These are phyloP conservation scores for Drosera capensis DNA, from an alignment of 148 eudicot species.

Conservation along the genomic window DNA sequence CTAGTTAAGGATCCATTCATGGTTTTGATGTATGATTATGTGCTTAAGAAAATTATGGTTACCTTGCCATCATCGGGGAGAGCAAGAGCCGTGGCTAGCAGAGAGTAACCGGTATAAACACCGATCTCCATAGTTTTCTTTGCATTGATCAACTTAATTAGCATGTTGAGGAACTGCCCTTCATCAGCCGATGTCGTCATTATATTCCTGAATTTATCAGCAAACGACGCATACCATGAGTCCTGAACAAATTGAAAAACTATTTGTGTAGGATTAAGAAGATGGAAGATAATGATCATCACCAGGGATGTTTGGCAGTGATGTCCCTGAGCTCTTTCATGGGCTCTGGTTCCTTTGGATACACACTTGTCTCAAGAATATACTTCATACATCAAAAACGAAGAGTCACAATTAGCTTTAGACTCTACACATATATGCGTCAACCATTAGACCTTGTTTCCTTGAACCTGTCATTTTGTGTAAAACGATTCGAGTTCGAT, in stretches of 20 bases:
- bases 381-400: constrained; percentile 33
- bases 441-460: too few relatives aligned
- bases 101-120: constrained; percentile 83
- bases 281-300: too few relatives aligned
- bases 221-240: background rate
- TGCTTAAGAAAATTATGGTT: too few relatives aligned
- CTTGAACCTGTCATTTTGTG: too few relatives aligned
- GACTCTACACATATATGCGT: too few relatives aligned
- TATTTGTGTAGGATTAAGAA: too few relatives aligned
- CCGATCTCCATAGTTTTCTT: constrained; percentile 93
- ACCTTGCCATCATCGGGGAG: constrained; percentile 89
- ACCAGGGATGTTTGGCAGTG: constrained; percentile 97
- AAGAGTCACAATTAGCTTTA: background rate
- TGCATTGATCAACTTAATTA: constrained; percentile 64
- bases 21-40: too few relatives aligned
- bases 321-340: constrained; percentile 86
- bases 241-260: too few relatives aligned
- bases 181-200: constrained; percentile 93
- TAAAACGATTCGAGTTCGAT: too few relatives aligned
- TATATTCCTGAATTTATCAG: constrained; percentile 30
- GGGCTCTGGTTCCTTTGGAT: constrained; percentile 71
- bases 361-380: constrained; percentile 84
- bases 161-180: constrained; percentile 75
- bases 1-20: too few relatives aligned
- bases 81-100: constrained; percentile 88